Conservation (phyloP, 805 yeast species). For the Saccharomycopsis microspora region DNA sequence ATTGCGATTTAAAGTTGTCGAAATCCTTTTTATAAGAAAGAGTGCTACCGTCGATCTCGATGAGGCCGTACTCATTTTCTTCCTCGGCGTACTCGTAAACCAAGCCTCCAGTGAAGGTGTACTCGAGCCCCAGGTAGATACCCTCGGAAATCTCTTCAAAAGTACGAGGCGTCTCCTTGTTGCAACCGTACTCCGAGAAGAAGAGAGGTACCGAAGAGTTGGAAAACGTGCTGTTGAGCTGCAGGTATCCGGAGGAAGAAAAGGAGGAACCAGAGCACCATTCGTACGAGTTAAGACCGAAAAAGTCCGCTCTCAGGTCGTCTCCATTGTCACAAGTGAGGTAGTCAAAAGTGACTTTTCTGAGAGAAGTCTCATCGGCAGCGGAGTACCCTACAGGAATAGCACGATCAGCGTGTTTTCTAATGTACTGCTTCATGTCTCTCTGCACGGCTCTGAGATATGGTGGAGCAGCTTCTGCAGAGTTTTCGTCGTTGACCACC, state of each 20-base stretch:
- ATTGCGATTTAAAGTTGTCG: slow-evolving; percentile 34
- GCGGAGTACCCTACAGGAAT: slow-evolving; percentile 97
- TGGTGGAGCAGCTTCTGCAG: slow-evolving; percentile 58
- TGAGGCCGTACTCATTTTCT: slow-evolving; percentile 68
- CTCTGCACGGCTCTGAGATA: slow-evolving; percentile 86
- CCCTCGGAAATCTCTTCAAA: slow-evolving; percentile 71
- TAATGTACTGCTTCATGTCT: slow-evolving; percentile 78
- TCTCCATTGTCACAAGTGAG: slow-evolving; percentile 59
- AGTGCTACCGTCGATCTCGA: slow-evolving; percentile 34
- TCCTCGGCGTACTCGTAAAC: slow-evolving; percentile 88
- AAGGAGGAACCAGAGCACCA: slow-evolving; percentile 80
- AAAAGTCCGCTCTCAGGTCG: slow-evolving; percentile 71
- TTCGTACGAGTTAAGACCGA: slow-evolving; percentile 87
- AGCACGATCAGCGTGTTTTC: slow-evolving; percentile 53
- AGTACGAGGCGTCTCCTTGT: slow-evolving; percentile 62
- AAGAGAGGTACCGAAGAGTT: slow-evolving; percentile 57
- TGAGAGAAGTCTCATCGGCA: slow-evolving; percentile 64
- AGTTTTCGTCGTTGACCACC: slow-evolving; percentile 65
- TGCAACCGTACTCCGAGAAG: slow-evolving; percentile 80
- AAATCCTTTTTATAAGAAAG: slow-evolving; percentile 37
- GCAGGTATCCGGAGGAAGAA: slow-evolving; percentile 57
- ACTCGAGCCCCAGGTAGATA: slow-evolving; percentile 52
- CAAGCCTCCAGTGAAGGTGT: slow-evolving; percentile 75
- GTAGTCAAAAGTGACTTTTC: slow-evolving; percentile 67
- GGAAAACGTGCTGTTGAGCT: slow-evolving; percentile 42